These are phyloP conservation scores for Colletotrichum eleusines DNA, from an alignment of 2,329 filamentous ascomycete genomes.

Conservation along the genomic window DNA sequence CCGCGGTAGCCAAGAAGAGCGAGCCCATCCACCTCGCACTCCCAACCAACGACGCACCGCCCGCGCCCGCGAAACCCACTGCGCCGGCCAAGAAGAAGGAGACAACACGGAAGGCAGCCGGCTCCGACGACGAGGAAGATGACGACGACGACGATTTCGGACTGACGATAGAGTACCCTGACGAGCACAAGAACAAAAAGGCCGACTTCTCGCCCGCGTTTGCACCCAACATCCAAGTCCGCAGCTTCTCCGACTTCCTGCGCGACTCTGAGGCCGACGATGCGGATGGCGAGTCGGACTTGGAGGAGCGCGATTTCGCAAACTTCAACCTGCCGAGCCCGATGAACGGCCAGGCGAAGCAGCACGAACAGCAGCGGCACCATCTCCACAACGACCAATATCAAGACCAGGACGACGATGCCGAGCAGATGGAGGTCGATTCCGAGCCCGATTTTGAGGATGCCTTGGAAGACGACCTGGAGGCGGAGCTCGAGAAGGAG, in stretches of 20 bases:
- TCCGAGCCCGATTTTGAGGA: conserved; percentile 50
- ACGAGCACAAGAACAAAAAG: conserved; percentile 51
- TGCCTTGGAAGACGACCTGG: conserved; percentile 65
- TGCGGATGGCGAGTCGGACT: conserved; percentile 61
- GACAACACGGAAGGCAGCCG: conserved; percentile 50
- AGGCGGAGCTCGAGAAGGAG: conserved; percentile 69
- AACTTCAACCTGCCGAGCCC: conserved; percentile 67
- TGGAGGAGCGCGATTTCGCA: conserved; percentile 55
- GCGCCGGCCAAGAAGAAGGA: conserved; percentile 45
- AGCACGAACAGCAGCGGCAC: conserved; percentile 44
- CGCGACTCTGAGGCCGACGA: conserved; percentile 61
- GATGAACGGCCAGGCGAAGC: conserved; percentile 55
- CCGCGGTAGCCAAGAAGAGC: conserved; percentile 51
- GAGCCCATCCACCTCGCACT: conserved; percentile 55
- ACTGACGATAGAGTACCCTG: conserved; percentile 71
- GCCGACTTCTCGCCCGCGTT: conserved; percentile 64
- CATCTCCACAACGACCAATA: conserved; percentile 45
- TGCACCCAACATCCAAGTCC: conserved; percentile 49
- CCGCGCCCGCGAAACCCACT: conserved; percentile 40
- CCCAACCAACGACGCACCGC: conserved; percentile 47
- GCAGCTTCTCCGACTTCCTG: conserved; percentile 67
- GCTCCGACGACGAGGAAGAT: conserved; percentile 66
- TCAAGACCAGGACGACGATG: conserved; percentile 42
- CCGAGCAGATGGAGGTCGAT: conserved; percentile 46
- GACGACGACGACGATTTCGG: conserved; percentile 69